Percentiles rank a stretch among this genome's conserved stretches.
phyloP scores from a whole-genome alignment of 2,329 filamentous ascomycete species.

The Phialemonium atrogriseum region DNA sequence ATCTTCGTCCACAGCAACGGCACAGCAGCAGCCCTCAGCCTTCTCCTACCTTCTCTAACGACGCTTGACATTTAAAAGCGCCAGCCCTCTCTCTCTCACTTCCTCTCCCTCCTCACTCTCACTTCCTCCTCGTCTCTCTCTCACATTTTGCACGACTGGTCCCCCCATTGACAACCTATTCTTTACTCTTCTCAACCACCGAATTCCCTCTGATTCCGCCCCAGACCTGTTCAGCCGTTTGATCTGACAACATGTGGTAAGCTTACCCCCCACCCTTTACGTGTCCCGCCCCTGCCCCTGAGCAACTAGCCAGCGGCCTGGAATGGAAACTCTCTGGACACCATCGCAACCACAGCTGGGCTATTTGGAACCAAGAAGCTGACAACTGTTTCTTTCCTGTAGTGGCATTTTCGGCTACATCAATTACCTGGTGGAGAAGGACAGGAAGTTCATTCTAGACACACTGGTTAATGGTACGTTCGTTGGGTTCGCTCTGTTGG shows the following conservation, averaged over 20 bases:
- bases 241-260: conserved; percentile 26
- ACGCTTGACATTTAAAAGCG: too few species aligned
- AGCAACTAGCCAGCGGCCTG: neutral
- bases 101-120: neutral
- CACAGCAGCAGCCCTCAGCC: too few species aligned
- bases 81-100: too few species aligned
- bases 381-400: conserved; percentile 10
- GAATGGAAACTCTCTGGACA: neutral
- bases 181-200: conserved; percentile 3
- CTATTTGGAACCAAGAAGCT: conserved; percentile 7
- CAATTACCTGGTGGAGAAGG: conserved; percentile 99
- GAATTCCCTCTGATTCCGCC: conserved; percentile 3
- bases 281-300: neutral
- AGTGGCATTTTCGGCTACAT: conserved; percentile 98
- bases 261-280: conserved; percentile 7
- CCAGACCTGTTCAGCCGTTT: conserved; percentile 9
- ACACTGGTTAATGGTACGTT: conserved; percentile 87
- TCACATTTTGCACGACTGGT: too few species aligned
- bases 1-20: too few species aligned
- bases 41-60: too few species aligned
- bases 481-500: neutral
- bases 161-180: too few species aligned
- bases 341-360: too few species aligned
- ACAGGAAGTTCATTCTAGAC: conserved; percentile 91
- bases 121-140: too few species aligned